Conservation (phyloP, 805 yeast species). For the Suhomyces emberorum region DNA sequence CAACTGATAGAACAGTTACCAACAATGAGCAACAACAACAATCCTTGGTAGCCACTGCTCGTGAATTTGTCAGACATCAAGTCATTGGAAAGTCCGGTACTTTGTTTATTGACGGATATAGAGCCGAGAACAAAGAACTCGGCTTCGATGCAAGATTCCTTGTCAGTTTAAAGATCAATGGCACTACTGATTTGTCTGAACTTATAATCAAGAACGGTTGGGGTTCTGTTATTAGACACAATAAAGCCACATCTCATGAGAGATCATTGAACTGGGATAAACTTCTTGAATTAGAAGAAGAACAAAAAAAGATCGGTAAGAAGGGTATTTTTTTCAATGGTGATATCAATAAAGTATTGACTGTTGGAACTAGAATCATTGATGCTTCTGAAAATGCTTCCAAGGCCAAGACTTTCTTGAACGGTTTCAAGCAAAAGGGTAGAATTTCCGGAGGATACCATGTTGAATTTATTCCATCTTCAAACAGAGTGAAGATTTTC, state of each 20-base stretch:
- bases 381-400: conserved; percentile 76
- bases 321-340: conserved; percentile 59
- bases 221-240: conserved; percentile 77
- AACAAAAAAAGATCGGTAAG: conserved; percentile 50
- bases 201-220: conserved; percentile 60
- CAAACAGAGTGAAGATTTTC: conserved; percentile 60
- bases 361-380: conserved; percentile 58
- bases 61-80: conserved; percentile 67
- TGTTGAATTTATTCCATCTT: conserved; percentile 70
- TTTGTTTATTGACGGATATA: conserved; percentile 58
- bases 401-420: conserved; percentile 71
- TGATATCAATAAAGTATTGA: conserved; percentile 44
- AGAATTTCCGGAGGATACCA: conserved; percentile 54
- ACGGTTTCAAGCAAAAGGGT: conserved; percentile 64
- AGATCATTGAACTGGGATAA: conserved; percentile 77
- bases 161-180: conserved; percentile 53
- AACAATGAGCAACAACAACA: conserved; percentile 35
- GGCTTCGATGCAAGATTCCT: conserved; percentile 63
- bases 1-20: conserved; percentile 50
- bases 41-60: conserved; percentile 60
- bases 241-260: conserved; percentile 63
- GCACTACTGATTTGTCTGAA: conserved; percentile 59
- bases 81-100: conserved; percentile 67
- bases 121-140: conserved; percentile 53
- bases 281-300: conserved; percentile 64